Evolutionary conservation across 179 eudicot genomes (phyloP).

Genomic region (Corrigiola litoralis): DNA sequence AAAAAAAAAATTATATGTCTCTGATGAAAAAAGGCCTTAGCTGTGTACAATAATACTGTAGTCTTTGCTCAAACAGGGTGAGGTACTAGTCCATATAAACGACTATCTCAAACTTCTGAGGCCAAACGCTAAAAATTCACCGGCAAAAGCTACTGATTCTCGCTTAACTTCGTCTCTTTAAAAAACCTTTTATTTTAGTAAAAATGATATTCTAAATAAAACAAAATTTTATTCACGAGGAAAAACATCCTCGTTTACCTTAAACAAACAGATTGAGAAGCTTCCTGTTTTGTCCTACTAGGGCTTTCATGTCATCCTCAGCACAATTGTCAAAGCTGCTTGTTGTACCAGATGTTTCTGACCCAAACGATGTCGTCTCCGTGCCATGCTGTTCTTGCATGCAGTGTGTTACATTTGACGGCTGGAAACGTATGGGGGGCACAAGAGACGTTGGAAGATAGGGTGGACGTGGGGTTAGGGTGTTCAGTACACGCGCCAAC

Average conservation of each 20-base stretch:
- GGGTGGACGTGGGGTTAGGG: neutral
- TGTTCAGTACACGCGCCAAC: slow-evolving; percentile 11
- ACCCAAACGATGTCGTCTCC: slow-evolving; percentile 21
- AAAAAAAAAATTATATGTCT: too few relatives aligned
- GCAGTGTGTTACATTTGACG: neutral
- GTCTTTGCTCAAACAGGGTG: too few relatives aligned
- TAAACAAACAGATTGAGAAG: slow-evolving; percentile 32
- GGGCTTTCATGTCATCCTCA: slow-evolving; percentile 20
- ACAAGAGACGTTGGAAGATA: neutral
- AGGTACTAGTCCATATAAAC: too few relatives aligned
- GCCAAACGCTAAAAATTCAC: slow-evolving; percentile 9
- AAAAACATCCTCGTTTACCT: neutral
- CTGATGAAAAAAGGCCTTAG: too few relatives aligned
- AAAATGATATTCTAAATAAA: neutral
- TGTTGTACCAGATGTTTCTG: slow-evolving; percentile 1
- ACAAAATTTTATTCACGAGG: neutral
- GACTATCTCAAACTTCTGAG: neutral
- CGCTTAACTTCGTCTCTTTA: slow-evolving; percentile 11
- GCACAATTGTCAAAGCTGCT: slow-evolving; percentile 1
- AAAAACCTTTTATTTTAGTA: neutral
- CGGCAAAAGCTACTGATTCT: neutral
- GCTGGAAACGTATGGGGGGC: neutral
- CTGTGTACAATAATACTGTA: too few relatives aligned
- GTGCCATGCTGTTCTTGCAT: neutral
- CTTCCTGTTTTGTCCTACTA: slow-evolving; percentile 21